Evolutionary conservation across 768 basidiomycete species (phyloP).

Genomic region (Suillus subalutaceus): DNA sequence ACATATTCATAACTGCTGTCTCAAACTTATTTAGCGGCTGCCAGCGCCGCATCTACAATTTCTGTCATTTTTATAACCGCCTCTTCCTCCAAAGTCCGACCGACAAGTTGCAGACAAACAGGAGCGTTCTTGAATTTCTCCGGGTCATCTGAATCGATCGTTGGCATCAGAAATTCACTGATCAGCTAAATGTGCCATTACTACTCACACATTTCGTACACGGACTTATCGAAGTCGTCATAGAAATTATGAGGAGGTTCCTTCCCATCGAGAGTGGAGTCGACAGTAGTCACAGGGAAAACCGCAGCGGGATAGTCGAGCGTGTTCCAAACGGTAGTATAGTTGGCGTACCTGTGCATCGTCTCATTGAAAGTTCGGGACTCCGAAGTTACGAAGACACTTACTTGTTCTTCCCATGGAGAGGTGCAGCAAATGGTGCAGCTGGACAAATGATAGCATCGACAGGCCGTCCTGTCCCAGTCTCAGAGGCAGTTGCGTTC

Average conservation of each 20-base stretch:
- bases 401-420: constrained; percentile 62
- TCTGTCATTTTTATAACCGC: constrained; percentile 71
- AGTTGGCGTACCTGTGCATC: constrained; percentile 44
- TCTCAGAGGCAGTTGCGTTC: constrained; percentile 52
- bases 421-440: constrained; percentile 61
- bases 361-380: constrained; percentile 10
- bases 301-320: constrained; percentile 66
- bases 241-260: constrained; percentile 50
- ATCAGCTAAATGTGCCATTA: neutral
- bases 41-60: constrained; percentile 60
- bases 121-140: constrained; percentile 59
- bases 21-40: constrained; percentile 18
- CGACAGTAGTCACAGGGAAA: constrained; percentile 67
- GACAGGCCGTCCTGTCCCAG: constrained; percentile 71
- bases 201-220: constrained; percentile 57
- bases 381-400: constrained; percentile 19
- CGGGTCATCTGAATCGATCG: constrained; percentile 52
- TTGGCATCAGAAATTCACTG: constrained; percentile 9
- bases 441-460: constrained; percentile 75
- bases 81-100: constrained; percentile 75
- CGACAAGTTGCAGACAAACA: constrained; percentile 66
- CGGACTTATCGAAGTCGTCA: constrained; percentile 46
- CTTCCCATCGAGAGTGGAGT: constrained; percentile 54
- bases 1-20: neutral
- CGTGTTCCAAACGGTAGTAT: constrained; percentile 67